Base-by-base conservation (phyloP, 2,329 filamentous ascomycete genomes). In the Aspergillus sp. region DNA sequence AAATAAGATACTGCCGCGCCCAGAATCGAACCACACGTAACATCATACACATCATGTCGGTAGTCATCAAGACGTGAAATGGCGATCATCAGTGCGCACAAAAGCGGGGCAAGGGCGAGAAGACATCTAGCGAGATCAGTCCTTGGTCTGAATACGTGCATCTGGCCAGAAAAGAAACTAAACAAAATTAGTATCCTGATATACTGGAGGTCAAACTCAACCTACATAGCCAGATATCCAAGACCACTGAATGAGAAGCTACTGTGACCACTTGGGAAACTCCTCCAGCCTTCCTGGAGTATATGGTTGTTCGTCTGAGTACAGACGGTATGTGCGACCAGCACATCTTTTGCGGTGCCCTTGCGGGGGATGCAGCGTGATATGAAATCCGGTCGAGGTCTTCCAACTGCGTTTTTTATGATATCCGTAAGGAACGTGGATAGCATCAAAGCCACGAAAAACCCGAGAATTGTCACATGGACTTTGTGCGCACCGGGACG, bases 351-450 rank as follows among this genome's bases (percentile, higher is more conserved):
- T 0, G 81, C 74, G 0, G 81, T 82, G 6, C 75, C 78, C 10
- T 73, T 64, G 44, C 65, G 69, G 1, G 93, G 90, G 51, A 86
- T 83, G 69, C 93, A 98, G 32, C 93, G 83, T n/a, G 85, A 82
- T 34, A 97, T 80, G 31, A 96, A 72, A 66, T 97, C 91, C 4
- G 91, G 91, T 6, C 91, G 81, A 28, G 90, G 88, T 8, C 88
- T 73, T 7, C 88, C 88, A 27, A 91, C 86, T 7, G 86, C 79
- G 61, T 95, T 95, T 69, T 98, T 98, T 61, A 97, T 77, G 27
- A 91, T 72, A 62, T 97, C 90, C 36, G 93, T 97, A 35, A 97
- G 73, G 64, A 96, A 86, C 5, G 82, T 79, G 0, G 88, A 85
- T 39, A 95, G 75, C 54, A 89, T 75, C 27, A 97, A 68, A 51